These are phyloP conservation scores for Stellera chamaejasme DNA, from an alignment of 345 rosid species.

Conservation along the genomic window DNA sequence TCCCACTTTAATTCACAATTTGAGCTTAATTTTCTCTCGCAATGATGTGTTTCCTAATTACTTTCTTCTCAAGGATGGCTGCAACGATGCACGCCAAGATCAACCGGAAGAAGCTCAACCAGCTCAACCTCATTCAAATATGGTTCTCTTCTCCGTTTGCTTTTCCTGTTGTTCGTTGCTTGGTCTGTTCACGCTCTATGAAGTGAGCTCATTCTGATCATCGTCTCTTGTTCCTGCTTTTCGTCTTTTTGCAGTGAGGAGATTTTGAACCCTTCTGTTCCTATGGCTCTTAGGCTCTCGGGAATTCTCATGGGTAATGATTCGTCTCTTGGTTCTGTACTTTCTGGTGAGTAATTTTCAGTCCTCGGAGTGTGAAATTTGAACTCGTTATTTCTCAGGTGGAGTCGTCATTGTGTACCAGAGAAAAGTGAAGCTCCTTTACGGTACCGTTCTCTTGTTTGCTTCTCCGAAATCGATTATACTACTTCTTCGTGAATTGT, in stretches of 20 bases:
- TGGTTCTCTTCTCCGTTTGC: constrained; percentile 31
- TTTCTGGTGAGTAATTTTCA: background rate
- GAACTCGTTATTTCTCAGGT: constrained; percentile 33
- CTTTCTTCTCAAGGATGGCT: constrained; percentile 57
- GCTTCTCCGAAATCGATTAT: background rate
- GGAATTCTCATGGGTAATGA: constrained; percentile 83
- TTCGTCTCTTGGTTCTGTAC: background rate
- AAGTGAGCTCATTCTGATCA: background rate
- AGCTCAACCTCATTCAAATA: constrained; percentile 64
- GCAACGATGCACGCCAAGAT: constrained; percentile 84
- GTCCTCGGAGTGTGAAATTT: background rate
- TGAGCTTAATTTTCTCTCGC: background rate
- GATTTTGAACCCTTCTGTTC: constrained; percentile 82
- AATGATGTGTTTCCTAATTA: constrained; percentile 4
- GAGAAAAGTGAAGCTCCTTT: constrained; percentile 78
- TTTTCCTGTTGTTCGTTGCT: background rate
- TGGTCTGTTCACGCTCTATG: background rate
- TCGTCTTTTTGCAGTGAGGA: constrained; percentile 53
- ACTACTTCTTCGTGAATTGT: background rate
- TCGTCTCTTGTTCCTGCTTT: constrained; percentile 2
- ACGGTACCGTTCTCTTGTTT: constrained; percentile 31
- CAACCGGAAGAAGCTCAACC: constrained; percentile 59
- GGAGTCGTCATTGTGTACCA: constrained; percentile 94
- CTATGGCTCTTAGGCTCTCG: constrained; percentile 88
- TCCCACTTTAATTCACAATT: background rate